Evolutionary conservation across 2,329 filamentous ascomycete genomes (phyloP), one percentile per base, ranked within the genome.

Genomic region (Neonectria ditissima): DNA sequence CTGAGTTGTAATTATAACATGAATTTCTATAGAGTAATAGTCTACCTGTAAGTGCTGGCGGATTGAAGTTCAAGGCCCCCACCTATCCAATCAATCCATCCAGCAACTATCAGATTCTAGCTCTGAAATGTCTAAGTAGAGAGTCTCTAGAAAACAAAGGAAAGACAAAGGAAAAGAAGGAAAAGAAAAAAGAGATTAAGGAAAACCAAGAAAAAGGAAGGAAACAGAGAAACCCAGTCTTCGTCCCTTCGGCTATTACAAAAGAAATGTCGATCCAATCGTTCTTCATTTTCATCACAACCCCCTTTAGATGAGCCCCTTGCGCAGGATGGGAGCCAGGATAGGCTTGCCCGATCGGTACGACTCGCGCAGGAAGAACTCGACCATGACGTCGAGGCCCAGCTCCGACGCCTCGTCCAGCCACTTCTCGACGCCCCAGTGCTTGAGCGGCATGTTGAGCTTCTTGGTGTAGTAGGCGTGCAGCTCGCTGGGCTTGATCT

Each of bases 391-490:
- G 5, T 48, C 44, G 44, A 48, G 44, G n/a, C 44, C 44, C 44
- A 48, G 44, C 44, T 48, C 44, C 9, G 44, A 48, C 16, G 44
- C 44, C 44, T 48, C 44, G 44, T 48, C 44, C 24, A 48, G 24
- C 44, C 44, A 48, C 44, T 48, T 48, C 44, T 48, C 44, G 24
- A 48, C 44, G 24, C 44, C 44, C 44, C 44, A 48, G 44, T 48
- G 44, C 44, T 48, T 48, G 24, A 48, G 44, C 8, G 44, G 44
- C 24, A 48, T 48, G 24, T 24, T 24, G 44, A 48, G 16, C 44
- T 48, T 48, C 44, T 48, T 30, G 24, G 44, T 48, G 24, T 48
- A 48, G 44, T 48, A 48, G 24, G 24, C 44, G 44, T 48, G 44
- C 24, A 48, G 24, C 24, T 48, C 44, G 16, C 24, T 48, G 44